Evolutionary conservation across 164 flowering plant species (phyloP).

Genomic region (Stephania cephalantha): DNA sequence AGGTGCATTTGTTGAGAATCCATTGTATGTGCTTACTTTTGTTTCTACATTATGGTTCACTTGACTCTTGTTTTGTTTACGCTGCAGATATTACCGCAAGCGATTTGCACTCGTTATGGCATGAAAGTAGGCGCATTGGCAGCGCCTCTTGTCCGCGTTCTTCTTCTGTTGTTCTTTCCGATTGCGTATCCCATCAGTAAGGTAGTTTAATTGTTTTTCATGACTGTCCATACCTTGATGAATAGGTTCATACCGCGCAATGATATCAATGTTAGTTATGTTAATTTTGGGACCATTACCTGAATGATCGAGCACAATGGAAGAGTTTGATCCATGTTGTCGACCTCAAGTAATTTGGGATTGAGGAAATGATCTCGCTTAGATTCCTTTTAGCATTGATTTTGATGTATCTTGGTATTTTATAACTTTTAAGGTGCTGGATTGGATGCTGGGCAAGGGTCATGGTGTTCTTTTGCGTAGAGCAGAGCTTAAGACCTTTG

Average conservation of each 20-base stretch:
- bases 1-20: conserved; percentile 33
- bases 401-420: neutral
- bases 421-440: conserved; percentile 40
- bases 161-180: conserved; percentile 61
- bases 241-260: neutral
- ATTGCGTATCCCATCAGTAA: conserved; percentile 84
- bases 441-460: conserved; percentile 92
- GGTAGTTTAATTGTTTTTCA: conserved; percentile 31
- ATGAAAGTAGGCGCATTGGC: conserved; percentile 62
- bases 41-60: neutral
- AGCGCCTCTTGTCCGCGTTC: conserved; percentile 73
- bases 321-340: too few species aligned
- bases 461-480: conserved; percentile 77
- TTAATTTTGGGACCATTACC: neutral
- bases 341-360: too few species aligned
- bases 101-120: conserved; percentile 77
- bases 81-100: conserved; percentile 75
- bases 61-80: neutral
- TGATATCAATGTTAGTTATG: neutral
- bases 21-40: neutral
- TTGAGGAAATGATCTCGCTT: neutral
- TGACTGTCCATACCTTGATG: neutral
- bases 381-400: neutral
- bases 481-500: conserved; percentile 95
- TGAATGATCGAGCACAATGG: neutral